phyloP scores from a whole-genome alignment of 2,329 filamentous ascomycete species.

The Proliferodiscus dingleyae region DNA sequence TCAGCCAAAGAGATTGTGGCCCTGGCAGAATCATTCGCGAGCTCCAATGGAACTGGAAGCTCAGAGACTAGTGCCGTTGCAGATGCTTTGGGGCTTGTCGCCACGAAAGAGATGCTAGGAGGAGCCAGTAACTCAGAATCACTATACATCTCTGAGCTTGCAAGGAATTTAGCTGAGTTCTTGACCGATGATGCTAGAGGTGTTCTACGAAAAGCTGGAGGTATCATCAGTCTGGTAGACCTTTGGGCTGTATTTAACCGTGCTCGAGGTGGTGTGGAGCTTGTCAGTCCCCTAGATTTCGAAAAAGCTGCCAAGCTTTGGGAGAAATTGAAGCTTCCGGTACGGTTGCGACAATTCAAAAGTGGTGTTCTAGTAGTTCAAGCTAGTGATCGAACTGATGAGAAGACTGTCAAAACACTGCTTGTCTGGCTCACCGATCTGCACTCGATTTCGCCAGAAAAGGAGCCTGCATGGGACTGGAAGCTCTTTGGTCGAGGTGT shows the following conservation, averaged over 20 bases:
- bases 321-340: conserved; percentile 80
- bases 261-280: conserved; percentile 85
- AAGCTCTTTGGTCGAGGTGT: conserved; percentile 74
- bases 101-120: conserved; percentile 88
- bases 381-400: conserved; percentile 80
- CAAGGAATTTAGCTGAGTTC: conserved; percentile 82
- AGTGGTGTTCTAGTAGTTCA: conserved; percentile 95
- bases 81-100: conserved; percentile 80
- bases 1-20: conserved; percentile 95
- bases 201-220: conserved; percentile 72
- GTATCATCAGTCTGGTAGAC: conserved; percentile 85
- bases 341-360: conserved; percentile 83
- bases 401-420: conserved; percentile 76
- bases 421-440: conserved; percentile 73
- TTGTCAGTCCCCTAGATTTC: conserved; percentile 88
- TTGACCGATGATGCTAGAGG: conserved; percentile 79
- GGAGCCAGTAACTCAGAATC: conserved; percentile 70
- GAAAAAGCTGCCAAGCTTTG: conserved; percentile 84
- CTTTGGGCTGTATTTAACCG: conserved; percentile 95
- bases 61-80: conserved; percentile 70
- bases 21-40: conserved; percentile 81
- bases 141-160: conserved; percentile 82
- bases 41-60: conserved; percentile 49
- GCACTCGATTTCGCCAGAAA: conserved; percentile 59
- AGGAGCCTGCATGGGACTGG: conserved; percentile 72